phyloP scores from a whole-genome alignment of 129 eudicot genomes.

The Centaurea solstitialis region DNA sequence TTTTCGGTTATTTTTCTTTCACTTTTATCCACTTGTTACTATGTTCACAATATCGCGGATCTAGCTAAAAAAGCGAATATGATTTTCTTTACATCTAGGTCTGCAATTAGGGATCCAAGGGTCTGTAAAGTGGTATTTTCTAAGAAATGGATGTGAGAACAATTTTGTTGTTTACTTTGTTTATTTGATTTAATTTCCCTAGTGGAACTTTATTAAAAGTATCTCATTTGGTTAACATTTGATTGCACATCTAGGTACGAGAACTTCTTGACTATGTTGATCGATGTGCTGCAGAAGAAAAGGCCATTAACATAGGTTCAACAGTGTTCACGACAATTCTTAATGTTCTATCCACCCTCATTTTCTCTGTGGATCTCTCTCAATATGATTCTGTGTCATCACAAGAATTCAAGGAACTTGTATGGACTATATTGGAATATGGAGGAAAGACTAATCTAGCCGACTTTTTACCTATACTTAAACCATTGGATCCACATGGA shows the following conservation, averaged over 20 bases:
- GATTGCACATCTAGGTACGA: background rate
- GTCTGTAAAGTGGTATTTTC: too few relatives aligned
- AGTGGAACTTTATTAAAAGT: background rate
- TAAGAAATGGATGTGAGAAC: too few relatives aligned
- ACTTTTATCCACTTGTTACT: too few relatives aligned
- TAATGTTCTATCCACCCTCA: background rate
- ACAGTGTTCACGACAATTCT: background rate
- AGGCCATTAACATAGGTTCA: background rate
- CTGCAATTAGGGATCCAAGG: too few relatives aligned
- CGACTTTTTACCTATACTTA: slow-evolving; percentile 47
- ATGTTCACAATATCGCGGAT: too few relatives aligned
- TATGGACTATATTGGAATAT: slow-evolving; percentile 17
- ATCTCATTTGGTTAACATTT: background rate
- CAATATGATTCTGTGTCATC: background rate
- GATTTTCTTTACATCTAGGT: too few relatives aligned
- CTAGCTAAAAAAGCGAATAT: too few relatives aligned
- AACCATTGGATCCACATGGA: slow-evolving; percentile 40
- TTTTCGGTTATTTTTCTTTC: too few relatives aligned
- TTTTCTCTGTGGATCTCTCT: background rate
- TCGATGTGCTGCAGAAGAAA: background rate
- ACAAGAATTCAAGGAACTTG: slow-evolving; percentile 26
- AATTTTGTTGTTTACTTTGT: too few relatives aligned
- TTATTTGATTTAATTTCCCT: background rate
- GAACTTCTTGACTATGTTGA: background rate
- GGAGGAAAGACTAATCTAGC: slow-evolving; percentile 39